These are phyloP conservation scores for Tremellales sp. DNA, from an alignment of 1,284 basidiomycete species.

Conservation along the genomic window DNA sequence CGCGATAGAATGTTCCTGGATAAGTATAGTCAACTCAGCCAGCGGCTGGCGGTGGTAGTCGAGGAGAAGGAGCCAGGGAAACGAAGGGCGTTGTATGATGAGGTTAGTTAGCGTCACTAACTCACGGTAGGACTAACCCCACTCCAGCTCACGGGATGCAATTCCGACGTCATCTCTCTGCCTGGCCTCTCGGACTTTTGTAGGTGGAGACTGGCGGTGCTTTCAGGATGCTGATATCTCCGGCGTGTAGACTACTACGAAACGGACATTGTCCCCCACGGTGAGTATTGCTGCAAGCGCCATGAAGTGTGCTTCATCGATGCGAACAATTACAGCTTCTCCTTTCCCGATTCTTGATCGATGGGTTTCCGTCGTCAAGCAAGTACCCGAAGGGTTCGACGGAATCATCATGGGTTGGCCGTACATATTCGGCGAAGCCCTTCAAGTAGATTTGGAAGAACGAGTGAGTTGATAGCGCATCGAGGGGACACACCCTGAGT, in stretches of 20 bases:
- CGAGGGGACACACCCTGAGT: background rate
- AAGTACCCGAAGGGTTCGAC: background rate
- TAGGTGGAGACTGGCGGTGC: no score
- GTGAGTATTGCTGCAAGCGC: background rate
- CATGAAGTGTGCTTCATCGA: no score
- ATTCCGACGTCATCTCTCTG: conserved; percentile 1
- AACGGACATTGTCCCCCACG: background rate
- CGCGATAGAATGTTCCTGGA: no score
- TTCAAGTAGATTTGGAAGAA: background rate
- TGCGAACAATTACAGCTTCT: no score
- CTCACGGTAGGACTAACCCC: no score
- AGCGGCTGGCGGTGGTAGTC: no score
- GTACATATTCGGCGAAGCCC: background rate
- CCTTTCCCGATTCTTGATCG: no score
- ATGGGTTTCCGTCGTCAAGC: no score
- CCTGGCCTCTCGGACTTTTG: conserved; percentile 1
- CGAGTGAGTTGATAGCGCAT: no score
- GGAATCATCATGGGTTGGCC: conserved; percentile 3
- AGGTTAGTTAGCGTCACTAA: background rate
- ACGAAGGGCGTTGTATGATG: background rate
- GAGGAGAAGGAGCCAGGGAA: no score
- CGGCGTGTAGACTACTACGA: conserved; percentile 2
- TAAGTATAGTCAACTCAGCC: background rate
- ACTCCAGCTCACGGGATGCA: background rate
- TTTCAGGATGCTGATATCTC: background rate